Conservation (phyloP, 2,329 filamentous ascomycete species). For the Cladophialophora exuberans region DNA sequence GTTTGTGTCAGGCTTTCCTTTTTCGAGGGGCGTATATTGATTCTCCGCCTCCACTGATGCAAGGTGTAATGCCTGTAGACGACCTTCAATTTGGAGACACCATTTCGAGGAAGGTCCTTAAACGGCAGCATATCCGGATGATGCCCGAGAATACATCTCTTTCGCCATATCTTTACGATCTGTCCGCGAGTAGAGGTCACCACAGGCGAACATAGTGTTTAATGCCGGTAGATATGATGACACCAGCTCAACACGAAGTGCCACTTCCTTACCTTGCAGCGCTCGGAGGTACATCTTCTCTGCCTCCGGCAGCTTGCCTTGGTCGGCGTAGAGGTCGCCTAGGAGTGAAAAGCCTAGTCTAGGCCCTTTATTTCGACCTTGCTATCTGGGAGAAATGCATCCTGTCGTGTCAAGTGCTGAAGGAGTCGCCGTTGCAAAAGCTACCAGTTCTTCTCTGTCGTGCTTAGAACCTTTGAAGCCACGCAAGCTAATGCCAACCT, state of each 20-base stretch:
- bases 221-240: conserved; percentile 37
- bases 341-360: too few species aligned
- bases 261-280: conserved; percentile 23
- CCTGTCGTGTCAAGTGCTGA: too few species aligned
- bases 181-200: conserved; percentile 35
- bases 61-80: not conserved
- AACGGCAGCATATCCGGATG: conserved; percentile 14
- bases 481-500: too few species aligned
- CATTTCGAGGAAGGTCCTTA: conserved; percentile 17
- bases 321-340: not conserved
- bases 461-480: too few species aligned
- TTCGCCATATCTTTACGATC: conserved; percentile 34
- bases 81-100: conserved; percentile 7
- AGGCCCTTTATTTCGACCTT: too few species aligned
- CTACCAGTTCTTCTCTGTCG: too few species aligned
- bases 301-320: conserved; percentile 32
- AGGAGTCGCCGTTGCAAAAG: too few species aligned
- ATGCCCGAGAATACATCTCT: conserved; percentile 33
- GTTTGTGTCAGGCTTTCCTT: not conserved
- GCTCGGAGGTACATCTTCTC: too few species aligned
- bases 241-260: conserved; percentile 23
- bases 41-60: not conserved
- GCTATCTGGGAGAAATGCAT: too few species aligned
- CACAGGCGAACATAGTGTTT: conserved; percentile 34
- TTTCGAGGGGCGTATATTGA: not conserved